phyloP scores from a whole-genome alignment of 345 rosid genomes.

The Hevea brasiliensis region DNA sequence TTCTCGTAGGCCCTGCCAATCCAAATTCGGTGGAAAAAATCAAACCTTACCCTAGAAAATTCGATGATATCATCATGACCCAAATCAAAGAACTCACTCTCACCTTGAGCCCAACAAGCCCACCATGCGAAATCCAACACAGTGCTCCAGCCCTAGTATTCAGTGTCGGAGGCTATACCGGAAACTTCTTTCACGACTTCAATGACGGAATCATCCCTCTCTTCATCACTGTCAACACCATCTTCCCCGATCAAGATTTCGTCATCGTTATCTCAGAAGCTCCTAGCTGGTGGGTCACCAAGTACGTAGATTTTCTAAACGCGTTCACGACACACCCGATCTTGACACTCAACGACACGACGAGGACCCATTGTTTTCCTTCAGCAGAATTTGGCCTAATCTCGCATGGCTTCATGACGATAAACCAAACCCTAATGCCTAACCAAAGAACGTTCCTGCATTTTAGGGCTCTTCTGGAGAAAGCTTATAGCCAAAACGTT shows the following conservation, averaged over 20 bases:
- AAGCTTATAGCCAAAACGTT: conserved; percentile 11
- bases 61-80: conserved; percentile 32
- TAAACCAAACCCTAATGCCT: conserved; percentile 29
- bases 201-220: conserved; percentile 37
- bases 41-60: conserved; percentile 44
- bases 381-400: conserved; percentile 34
- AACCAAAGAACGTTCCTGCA: conserved; percentile 7
- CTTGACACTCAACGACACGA: conserved; percentile 17
- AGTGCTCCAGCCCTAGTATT: conserved; percentile 32
- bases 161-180: conserved; percentile 39
- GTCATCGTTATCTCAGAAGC: conserved; percentile 21
- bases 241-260: conserved; percentile 24
- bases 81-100: conserved; percentile 36
- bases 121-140: conserved; percentile 32
- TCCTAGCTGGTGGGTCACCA: conserved; percentile 25
- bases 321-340: conserved; percentile 20
- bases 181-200: conserved; percentile 46
- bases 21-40: conserved; percentile 21
- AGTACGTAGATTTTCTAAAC: conserved; percentile 25
- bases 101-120: conserved; percentile 19
- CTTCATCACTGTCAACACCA: conserved; percentile 35
- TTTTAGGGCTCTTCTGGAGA: conserved; percentile 25
- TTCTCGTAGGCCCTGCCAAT: neutral
- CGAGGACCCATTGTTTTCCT: conserved; percentile 40
- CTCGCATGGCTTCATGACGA: conserved; percentile 31